A percentile compares a stretch with the other conserved stretches of the same genome.
Conservation (phyloP, 495 filamentous ascomycete genomes). For the Hypomontagnella submonticulosa region DNA sequence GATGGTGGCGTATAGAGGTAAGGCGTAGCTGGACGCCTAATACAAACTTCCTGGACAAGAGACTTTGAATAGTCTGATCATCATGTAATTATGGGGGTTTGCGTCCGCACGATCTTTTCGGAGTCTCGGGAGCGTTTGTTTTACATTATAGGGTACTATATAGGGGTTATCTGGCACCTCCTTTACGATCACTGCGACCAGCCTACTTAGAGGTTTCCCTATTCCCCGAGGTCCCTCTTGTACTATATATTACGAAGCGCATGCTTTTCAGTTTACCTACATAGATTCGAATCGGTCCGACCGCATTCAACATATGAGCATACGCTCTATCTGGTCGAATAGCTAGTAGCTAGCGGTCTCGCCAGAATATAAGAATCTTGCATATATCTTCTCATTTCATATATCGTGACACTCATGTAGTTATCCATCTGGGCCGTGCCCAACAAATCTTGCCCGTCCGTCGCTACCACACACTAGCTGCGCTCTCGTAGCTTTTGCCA, state of each 20-base stretch:
- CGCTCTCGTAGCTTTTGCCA: no score
- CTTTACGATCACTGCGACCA: constrained; percentile 6
- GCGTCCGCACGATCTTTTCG: constrained; percentile 24
- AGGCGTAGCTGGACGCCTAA: constrained; percentile 2
- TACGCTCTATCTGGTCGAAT: constrained; percentile 1
- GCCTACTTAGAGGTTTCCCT: not conserved
- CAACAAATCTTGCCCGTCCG: no score
- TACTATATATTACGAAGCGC: constrained; percentile 18
- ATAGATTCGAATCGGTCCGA: not conserved
- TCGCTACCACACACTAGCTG: no score
- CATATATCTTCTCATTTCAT: no score
- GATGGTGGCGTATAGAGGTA: constrained; percentile 5
- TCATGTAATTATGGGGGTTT: constrained; percentile 28
- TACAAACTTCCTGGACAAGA: constrained; percentile 2
- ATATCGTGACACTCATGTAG: no score
- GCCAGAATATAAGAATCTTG: no score
- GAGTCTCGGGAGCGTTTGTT: constrained; percentile 31
- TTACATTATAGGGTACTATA: constrained; percentile 31
- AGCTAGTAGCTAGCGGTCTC: no score
- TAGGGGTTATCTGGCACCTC: constrained; percentile 16
- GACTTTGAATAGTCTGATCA: not conserved
- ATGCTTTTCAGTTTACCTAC: not conserved
- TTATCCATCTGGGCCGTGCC: no score
- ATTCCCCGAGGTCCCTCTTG: not conserved
- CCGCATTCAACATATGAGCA: constrained; percentile 1